These are phyloP conservation scores for Allium cepa DNA, from an alignment of 106 monocot species.

Conservation along the genomic window DNA sequence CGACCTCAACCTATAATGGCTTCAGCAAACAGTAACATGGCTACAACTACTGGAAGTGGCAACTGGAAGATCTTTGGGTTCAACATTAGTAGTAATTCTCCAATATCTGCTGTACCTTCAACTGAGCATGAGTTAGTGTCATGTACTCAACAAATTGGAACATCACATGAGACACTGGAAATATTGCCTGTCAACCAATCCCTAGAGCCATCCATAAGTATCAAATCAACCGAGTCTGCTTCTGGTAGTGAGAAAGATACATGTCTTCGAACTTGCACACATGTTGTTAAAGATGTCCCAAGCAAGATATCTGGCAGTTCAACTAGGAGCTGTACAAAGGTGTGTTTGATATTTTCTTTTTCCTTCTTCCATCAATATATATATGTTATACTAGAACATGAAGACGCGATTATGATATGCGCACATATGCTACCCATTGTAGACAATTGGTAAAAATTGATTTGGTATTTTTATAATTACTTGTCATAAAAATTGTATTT, in stretches of 20 bases:
- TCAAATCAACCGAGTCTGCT: conserved; percentile 22
- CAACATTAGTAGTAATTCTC: conserved; percentile 32
- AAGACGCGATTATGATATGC: no score
- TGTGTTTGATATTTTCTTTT: conserved; percentile 6
- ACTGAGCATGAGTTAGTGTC: conserved; percentile 4
- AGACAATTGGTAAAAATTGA: background rate
- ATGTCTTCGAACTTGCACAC: conserved; percentile 7
- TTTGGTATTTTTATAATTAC: background rate
- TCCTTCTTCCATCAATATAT: background rate
- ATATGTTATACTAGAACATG: background rate
- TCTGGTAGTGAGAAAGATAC: conserved; percentile 26
- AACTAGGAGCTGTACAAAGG: conserved; percentile 76
- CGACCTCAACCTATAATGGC: conserved; percentile 31
- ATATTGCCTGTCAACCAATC: conserved; percentile 22
- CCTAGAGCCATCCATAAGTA: conserved; percentile 18
- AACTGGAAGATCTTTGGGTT: conserved; percentile 87
- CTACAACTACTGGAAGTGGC: conserved; percentile 12
- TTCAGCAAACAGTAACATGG: conserved; percentile 13
- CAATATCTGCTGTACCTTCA: conserved; percentile 7
- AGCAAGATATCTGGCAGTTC: conserved; percentile 36
- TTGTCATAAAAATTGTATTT: background rate
- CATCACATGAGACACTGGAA: conserved; percentile 14
- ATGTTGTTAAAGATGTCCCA: conserved; percentile 22
- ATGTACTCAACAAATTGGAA: conserved; percentile 9
- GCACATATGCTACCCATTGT: no score